These are phyloP conservation scores for Mortierella sp. DNA, from an alignment of 371 early-diverging fungal species.

Conservation along the genomic window DNA sequence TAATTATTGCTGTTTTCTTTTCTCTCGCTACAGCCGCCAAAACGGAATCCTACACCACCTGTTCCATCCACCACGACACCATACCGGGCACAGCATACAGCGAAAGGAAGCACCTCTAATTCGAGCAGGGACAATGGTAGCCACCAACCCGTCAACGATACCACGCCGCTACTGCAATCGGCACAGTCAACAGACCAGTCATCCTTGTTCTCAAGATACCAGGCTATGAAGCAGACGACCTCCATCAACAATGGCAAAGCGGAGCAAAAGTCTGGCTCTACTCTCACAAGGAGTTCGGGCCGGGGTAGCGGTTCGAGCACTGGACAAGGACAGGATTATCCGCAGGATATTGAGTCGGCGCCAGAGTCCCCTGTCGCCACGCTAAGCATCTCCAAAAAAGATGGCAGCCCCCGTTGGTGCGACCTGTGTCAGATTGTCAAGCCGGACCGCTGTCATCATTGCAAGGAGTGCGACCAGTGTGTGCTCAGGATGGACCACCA, in stretches of 20 bases:
- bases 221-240: not conserved
- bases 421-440: slow-evolving; percentile 73
- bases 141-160: slow-evolving; percentile 1
- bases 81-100: slow-evolving; percentile 21
- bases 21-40: slow-evolving; percentile 27
- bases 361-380: slow-evolving; percentile 49
- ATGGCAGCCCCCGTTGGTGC: slow-evolving; percentile 69
- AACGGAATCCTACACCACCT: slow-evolving; percentile 28
- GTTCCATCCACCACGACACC: slow-evolving; percentile 43
- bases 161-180: slow-evolving; percentile 20
- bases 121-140: not conserved
- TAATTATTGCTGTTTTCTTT: not conserved
- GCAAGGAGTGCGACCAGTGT: slow-evolving; percentile 89
- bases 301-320: not conserved
- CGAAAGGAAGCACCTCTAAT: not conserved
- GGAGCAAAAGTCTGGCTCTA: not conserved
- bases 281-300: not conserved
- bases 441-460: slow-evolving; percentile 95
- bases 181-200: not conserved
- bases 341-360: not conserved
- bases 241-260: not conserved
- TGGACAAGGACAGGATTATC: not conserved
- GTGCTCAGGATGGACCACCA: slow-evolving; percentile 81
- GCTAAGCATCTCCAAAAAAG: slow-evolving; percentile 60
- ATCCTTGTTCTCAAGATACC: slow-evolving; percentile 9